A percentile compares a stretch with the other conserved stretches of the same genome.
These are phyloP conservation scores for Hypocrella siamensis DNA, from an alignment of 2,329 filamentous ascomycete species.

Conservation along the genomic window DNA sequence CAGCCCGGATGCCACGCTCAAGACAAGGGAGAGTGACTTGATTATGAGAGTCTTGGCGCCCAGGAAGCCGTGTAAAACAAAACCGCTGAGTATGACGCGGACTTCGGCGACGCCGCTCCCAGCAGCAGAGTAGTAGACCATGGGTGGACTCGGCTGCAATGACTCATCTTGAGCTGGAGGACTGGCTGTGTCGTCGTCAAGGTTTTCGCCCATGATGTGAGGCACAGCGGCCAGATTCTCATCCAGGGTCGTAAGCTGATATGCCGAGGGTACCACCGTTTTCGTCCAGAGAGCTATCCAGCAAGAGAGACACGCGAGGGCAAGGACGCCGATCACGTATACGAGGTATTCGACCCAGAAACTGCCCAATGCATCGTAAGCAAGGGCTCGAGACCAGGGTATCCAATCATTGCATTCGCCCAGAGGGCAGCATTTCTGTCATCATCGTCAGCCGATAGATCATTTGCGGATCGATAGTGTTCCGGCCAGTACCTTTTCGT, in stretches of 20 bases:
- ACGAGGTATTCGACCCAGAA: constrained; percentile 61
- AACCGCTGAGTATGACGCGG: constrained; percentile 93
- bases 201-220: constrained; percentile 19
- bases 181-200: constrained; percentile 27
- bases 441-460: neutral
- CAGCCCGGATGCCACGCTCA: constrained; percentile 83
- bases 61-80: constrained; percentile 90
- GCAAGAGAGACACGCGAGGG: constrained; percentile 58
- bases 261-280: constrained; percentile 79
- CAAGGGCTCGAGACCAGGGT: constrained; percentile 35
- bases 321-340: constrained; percentile 58
- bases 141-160: constrained; percentile 38
- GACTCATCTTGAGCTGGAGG: constrained; percentile 22
- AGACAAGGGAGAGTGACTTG: constrained; percentile 68
- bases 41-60: constrained; percentile 74
- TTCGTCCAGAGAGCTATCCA: constrained; percentile 77
- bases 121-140: constrained; percentile 91
- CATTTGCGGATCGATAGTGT: neutral
- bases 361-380: constrained; percentile 26
- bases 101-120: constrained; percentile 95
- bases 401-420: constrained; percentile 41
- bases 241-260: constrained; percentile 76
- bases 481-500: constrained; percentile 38
- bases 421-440: constrained; percentile 37
- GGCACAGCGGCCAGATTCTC: constrained; percentile 68